Conservation (phyloP, 1,284 basidiomycete species). For the Hemileia vastatrix region DNA sequence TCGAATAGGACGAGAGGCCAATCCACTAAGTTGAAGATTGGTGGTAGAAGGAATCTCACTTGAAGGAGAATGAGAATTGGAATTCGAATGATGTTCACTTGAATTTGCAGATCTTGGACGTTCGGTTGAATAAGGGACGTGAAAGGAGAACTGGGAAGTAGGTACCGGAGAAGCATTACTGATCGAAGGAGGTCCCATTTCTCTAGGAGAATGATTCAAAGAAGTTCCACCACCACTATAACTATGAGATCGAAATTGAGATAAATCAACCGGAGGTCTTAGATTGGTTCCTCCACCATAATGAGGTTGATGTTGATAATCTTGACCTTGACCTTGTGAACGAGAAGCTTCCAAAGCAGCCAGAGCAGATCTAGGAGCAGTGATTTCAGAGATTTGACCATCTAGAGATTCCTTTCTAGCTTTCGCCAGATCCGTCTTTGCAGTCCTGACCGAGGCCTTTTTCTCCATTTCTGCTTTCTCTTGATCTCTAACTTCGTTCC, state of each 20-base stretch:
- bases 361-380: neutral
- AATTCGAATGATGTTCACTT: neutral
- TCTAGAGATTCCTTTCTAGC: neutral
- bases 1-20: conserved; percentile 11
- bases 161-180: neutral
- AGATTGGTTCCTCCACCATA: neutral
- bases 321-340: neutral
- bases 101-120: neutral
- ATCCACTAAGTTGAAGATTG: neutral
- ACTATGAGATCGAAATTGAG: neutral
- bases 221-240: neutral
- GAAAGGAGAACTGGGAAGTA: neutral
- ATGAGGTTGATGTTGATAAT: neutral
- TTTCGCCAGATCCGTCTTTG: conserved; percentile 8
- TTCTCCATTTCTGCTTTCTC: neutral
- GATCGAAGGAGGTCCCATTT: neutral
- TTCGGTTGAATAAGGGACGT: neutral
- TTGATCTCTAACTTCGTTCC: conserved; percentile 32
- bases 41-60: neutral
- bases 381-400: neutral
- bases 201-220: neutral
- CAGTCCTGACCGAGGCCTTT: neutral
- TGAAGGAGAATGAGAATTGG: neutral
- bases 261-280: neutral
- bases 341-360: neutral